Evolutionary conservation across 2,329 filamentous ascomycete species (phyloP).

Genomic region (Cryphonectria nitschkei): DNA sequence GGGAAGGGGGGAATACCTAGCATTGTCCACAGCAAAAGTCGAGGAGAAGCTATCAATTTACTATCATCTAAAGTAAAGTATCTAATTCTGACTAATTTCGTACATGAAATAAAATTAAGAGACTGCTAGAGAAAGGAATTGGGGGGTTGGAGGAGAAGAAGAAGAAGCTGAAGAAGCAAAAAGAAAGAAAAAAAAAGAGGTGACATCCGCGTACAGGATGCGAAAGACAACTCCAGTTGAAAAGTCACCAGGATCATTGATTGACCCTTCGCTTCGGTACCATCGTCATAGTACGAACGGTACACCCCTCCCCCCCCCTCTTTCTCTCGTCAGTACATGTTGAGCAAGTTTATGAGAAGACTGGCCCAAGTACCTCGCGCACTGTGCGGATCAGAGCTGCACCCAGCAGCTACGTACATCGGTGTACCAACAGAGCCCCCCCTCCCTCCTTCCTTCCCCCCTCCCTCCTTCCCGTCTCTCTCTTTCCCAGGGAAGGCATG

Average conservation of each 20-base stretch:
- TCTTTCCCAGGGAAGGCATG: not conserved
- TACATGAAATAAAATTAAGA: not conserved
- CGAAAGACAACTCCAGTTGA: not conserved
- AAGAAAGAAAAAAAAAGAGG: not conserved
- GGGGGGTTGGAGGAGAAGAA: too few species aligned
- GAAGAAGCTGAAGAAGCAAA: not conserved
- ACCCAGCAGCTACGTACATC: not conserved
- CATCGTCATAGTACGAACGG: not conserved
- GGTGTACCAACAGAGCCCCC: not conserved
- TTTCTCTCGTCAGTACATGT: not conserved
- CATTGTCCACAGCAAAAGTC: not conserved
- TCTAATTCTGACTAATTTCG: not conserved
- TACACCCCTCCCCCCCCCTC: too few species aligned
- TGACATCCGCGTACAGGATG: not conserved
- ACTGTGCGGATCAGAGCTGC: not conserved
- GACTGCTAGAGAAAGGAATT: not conserved
- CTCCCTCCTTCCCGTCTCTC: not conserved
- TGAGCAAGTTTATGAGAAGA: not conserved
- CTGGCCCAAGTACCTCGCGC: not conserved
- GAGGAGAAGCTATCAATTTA: not conserved
- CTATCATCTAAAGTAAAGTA: not conserved
- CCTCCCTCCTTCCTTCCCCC: too few species aligned
- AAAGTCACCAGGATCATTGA: not conserved
- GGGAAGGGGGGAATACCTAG: not conserved
- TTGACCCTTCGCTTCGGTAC: not conserved